Base-by-base conservation (phyloP, 768 basidiomycete genomes). In the Podaxis sp. region DNA sequence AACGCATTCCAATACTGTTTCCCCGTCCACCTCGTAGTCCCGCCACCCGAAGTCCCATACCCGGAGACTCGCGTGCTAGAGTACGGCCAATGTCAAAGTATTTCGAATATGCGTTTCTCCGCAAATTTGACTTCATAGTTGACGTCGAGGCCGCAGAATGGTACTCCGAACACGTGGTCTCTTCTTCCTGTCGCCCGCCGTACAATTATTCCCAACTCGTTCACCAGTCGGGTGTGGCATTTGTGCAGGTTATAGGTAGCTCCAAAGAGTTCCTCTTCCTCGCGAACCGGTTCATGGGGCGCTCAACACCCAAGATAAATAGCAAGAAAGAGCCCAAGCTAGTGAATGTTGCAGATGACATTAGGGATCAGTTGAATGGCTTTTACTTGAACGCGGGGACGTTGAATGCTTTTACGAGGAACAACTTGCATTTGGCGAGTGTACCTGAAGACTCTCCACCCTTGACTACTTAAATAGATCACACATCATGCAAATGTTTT, bases 1-100 rank as follows among this genome's bases (percentile, higher is more conserved):
- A 96, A 93, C 67, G 89, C 95, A 0, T 98, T 96, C 76, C 94
- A 98, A 67, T 92, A 92, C 3, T 94, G 93, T 68, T 92, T 87
- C 72, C 91, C 93, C 1, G 84, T 98, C 54, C 84, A 83, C 1
- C 84, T 96, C 22, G 86, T 83, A 0, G 71, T 93, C 2, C 80
- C 87, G 0, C 93, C 95, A 2, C 95, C 95, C 0, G 70, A 82
- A 19, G 79, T 92, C 6, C 80, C 84, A 13, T 86, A 92, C 65
- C 74, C 92, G 3, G 87, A 88, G 48, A 84, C 81, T 61, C 81
- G 88, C 30, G 78, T 93, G 4, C 84, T 88, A 2, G n/a, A n/a
- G n/a, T n/a, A n/a, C n/a, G n/a, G n/a, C n/a, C n/a, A 33, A 78
- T 85, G 1, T 75, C 78, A 64, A 86, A 86, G 67, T 95, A 89